Conservation (phyloP, 2,329 filamentous ascomycete genomes). For the Biscogniauxia sp. region DNA sequence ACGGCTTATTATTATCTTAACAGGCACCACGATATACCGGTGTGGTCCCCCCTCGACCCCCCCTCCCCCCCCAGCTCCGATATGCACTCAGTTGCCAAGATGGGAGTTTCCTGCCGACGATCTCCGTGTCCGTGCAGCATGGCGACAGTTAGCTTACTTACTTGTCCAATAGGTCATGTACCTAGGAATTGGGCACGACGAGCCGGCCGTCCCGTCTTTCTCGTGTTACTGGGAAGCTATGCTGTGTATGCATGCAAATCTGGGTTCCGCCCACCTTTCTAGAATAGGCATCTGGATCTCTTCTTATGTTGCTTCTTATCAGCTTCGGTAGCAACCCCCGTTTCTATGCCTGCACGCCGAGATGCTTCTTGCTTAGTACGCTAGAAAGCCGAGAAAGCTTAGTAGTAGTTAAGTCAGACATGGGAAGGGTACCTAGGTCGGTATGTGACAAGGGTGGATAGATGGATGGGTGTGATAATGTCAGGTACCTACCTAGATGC, state of each 20-base stretch:
- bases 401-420: too few species aligned
- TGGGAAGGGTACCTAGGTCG: too few species aligned
- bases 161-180: too few species aligned
- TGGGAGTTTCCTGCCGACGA: background rate
- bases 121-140: background rate
- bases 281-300: slow-evolving; percentile 25
- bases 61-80: background rate
- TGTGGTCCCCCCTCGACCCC: background rate
- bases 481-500: too few species aligned
- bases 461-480: too few species aligned
- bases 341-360: background rate
- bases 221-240: background rate
- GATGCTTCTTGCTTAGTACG: too few species aligned
- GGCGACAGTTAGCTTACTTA: too few species aligned
- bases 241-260: too few species aligned
- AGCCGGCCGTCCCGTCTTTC: background rate
- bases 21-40: too few species aligned
- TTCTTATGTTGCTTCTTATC: slow-evolving; percentile 20
- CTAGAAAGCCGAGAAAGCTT: too few species aligned
- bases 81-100: background rate
- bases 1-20: slow-evolving; percentile 4
- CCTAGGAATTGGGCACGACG: background rate
- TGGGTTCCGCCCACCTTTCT: slow-evolving; percentile 13
- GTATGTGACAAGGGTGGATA: too few species aligned
- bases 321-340: slow-evolving; percentile 4